These are phyloP conservation scores for Heliophila coronopifolia DNA, from an alignment of 441 rosid species.

Conservation along the genomic window DNA sequence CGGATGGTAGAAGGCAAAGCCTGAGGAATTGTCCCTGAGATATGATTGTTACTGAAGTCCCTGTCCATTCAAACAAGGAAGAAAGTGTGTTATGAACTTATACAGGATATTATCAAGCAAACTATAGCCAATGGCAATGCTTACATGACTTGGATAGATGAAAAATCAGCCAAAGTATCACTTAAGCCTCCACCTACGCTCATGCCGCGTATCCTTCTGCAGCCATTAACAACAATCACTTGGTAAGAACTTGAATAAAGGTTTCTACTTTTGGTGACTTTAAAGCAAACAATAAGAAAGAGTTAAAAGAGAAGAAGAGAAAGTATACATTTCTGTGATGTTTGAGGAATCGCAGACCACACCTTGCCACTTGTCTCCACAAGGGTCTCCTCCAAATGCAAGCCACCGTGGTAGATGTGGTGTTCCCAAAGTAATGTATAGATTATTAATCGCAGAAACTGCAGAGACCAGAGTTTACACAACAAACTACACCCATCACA, in stretches of 20 bases:
- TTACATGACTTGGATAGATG: constrained; percentile 61
- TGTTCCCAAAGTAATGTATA: constrained; percentile 50
- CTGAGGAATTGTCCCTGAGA: constrained; percentile 72
- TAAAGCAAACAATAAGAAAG: constrained; percentile 13
- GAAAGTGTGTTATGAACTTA: not conserved
- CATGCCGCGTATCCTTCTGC: constrained; percentile 60
- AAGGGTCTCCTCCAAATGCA: constrained; percentile 89
- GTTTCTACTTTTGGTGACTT: not conserved
- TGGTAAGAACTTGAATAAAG: constrained; percentile 14
- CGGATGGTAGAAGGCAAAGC: constrained; percentile 57
- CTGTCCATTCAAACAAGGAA: constrained; percentile 39
- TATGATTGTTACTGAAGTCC: constrained; percentile 76
- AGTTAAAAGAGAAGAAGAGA: not conserved
- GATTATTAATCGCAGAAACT: constrained; percentile 69
- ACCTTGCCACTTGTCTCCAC: constrained; percentile 82
- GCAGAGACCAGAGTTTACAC: constrained; percentile 13
- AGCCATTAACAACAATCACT: constrained; percentile 24
- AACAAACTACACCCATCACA: constrained; percentile 4
- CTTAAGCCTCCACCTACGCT: constrained; percentile 59
- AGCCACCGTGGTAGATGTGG: constrained; percentile 69
- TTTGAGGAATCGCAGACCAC: constrained; percentile 66
- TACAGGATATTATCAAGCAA: not conserved
- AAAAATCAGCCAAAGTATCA: constrained; percentile 42
- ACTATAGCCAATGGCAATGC: constrained; percentile 20
- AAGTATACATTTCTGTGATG: constrained; percentile 63